Base-by-base conservation (phyloP, 495 filamentous ascomycete species). In the Penicillium macrosclerotiorum region DNA sequence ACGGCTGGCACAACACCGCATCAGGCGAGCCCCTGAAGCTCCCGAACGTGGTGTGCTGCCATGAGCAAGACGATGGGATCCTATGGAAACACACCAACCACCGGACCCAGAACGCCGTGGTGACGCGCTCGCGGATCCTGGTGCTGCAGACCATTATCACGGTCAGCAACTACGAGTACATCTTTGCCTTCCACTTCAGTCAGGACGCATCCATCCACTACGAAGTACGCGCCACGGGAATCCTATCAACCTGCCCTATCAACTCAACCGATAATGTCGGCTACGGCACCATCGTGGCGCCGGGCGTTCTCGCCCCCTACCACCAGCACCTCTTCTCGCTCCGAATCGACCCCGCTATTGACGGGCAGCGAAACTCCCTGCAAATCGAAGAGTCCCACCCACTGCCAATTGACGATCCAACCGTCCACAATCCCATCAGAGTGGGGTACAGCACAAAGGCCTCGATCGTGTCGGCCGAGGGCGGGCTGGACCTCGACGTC, bases 321-420 rank as follows among this genome's bases (percentile, higher is more conserved):
- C 91, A 96, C 55, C 91, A 96, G 55, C 91, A 96, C 65, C 83
- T 95, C 47, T 93, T 96, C 71, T 86, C 78, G 14, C 80, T 95
- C 0, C 88, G 91, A 17, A 78, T 96, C 5, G 90, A 96, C 63
- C 90, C 91, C 0, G 75, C 78, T 32, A 72, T 96, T 36, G 90
- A 88, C 44, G 92, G 90, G 1, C 74, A 79, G 38, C 52, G 65
- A 17, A 91, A 90, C 63, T 74, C 81, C 1, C 59, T 90, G 9
- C 75, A 79, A 12, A 78, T 80, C 56, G 85, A 89, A 43, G 86
- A 91, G 53, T 79, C 84, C 0, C 69, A 83, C 55, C 62, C 86
- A 2, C 79, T 89, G 70, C 82, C 88, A 3, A 71, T 84, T 32
- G 73, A 76, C 9, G 54, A 65, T 33, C 49, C 47, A 1, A 35